phyloP scores from a whole-genome alignment of 768 basidiomycete genomes.

The Auriculariales sp. region DNA sequence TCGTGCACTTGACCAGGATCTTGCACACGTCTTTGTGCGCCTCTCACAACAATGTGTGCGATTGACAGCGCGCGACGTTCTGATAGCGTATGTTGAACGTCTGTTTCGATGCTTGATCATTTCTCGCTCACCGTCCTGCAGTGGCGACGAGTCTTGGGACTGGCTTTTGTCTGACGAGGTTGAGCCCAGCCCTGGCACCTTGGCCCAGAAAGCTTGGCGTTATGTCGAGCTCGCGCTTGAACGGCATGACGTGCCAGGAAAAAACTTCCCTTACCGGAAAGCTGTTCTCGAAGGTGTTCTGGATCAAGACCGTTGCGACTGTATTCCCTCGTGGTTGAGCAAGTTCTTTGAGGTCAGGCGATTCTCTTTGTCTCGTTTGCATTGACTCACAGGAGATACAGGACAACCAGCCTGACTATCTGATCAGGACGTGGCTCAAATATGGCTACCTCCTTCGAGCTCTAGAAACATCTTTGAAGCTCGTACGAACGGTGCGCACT shows the following conservation, averaged over 20 bases:
- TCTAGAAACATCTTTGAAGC: conserved; percentile 50
- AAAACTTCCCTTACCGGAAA: conserved; percentile 64
- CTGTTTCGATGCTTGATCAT: conserved; percentile 1
- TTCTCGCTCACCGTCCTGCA: conserved; percentile 15
- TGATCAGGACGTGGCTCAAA: conserved; percentile 64
- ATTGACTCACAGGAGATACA: conserved; percentile 30
- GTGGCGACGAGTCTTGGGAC: conserved; percentile 54
- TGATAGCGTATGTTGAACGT: conserved; percentile 4
- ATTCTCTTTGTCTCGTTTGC: neutral
- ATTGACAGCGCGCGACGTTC: neutral
- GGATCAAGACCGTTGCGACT: conserved; percentile 37
- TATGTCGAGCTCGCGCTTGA: conserved; percentile 72
- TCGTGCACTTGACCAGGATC: neutral
- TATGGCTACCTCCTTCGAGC: conserved; percentile 72
- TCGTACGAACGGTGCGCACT: conserved; percentile 55
- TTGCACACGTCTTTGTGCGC: neutral
- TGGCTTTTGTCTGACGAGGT: conserved; percentile 79
- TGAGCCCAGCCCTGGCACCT: conserved; percentile 70
- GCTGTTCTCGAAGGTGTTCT: conserved; percentile 65
- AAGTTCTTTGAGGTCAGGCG: conserved; percentile 50
- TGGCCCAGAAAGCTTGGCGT: conserved; percentile 72
- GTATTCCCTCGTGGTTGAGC: conserved; percentile 75
- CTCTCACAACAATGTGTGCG: neutral
- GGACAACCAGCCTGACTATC: conserved; percentile 71
- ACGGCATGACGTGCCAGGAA: conserved; percentile 57